Evolutionary conservation across 1,139 yeast species (phyloP).

Genomic region (Pichia cactophila): DNA sequence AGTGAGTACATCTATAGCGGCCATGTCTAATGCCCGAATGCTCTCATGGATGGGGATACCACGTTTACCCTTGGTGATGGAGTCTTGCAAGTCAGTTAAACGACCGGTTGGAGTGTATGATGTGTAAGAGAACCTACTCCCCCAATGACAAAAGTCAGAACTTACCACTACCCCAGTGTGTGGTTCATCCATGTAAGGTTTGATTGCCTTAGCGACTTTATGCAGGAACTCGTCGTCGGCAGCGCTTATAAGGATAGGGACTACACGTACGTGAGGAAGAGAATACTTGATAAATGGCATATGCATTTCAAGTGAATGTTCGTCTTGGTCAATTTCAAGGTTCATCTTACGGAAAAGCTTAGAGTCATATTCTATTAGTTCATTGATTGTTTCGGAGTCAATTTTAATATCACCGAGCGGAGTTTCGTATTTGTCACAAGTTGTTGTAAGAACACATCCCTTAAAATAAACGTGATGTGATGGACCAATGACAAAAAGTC

Average conservation of each 20-base stretch:
- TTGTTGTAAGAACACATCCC: slow-evolving; percentile 49
- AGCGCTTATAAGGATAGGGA: slow-evolving; percentile 79
- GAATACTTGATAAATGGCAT: slow-evolving; percentile 61
- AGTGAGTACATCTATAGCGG: slow-evolving; percentile 61
- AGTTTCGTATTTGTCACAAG: slow-evolving; percentile 55
- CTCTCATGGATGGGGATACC: slow-evolving; percentile 53
- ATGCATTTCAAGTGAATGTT: slow-evolving; percentile 95
- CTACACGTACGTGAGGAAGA: slow-evolving; percentile 36
- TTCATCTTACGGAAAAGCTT: slow-evolving; percentile 51
- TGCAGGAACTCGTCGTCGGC: slow-evolving; percentile 40
- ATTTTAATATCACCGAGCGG: slow-evolving; percentile 74
- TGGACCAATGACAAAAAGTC: slow-evolving; percentile 84
- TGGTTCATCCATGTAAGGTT: slow-evolving; percentile 48
- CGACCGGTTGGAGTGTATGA: slow-evolving; percentile 38
- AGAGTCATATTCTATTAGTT: slow-evolving; percentile 28
- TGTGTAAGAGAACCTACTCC: slow-evolving; percentile 66
- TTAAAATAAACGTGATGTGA: slow-evolving; percentile 85
- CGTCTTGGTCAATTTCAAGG: slow-evolving; percentile 62
- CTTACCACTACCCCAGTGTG: slow-evolving; percentile 69
- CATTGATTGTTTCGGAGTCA: slow-evolving; percentile 41
- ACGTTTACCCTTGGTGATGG: slow-evolving; percentile 14
- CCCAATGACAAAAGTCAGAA: slow-evolving; percentile 98
- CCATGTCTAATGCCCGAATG: slow-evolving; percentile 61
- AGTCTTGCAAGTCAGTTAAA: slow-evolving; percentile 25
- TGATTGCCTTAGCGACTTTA: slow-evolving; percentile 41